Evolutionary conservation across 2,329 filamentous ascomycete species (phyloP), one percentile per base, ranked within the genome.

Genomic region (Colletotrichum sp.): DNA sequence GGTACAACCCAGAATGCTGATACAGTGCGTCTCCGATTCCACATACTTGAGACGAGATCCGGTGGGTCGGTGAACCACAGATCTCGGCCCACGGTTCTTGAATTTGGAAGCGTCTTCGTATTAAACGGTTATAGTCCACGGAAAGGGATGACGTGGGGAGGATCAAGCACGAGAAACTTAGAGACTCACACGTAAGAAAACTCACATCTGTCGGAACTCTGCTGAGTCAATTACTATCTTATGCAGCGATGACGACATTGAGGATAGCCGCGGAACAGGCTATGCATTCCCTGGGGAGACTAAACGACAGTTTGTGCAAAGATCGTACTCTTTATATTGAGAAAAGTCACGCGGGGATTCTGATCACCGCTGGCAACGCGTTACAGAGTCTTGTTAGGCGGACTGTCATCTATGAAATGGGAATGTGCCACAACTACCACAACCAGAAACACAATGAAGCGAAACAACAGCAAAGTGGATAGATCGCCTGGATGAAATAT

Each of bases 91-190:
- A 6, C 8, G 16, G 39, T n/a, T 44, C 39, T 44, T 44, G 18
- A n/a, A n/a, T 44, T 44, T 18, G 5, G 9, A 12, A 10, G 16
- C 1, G 18, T 44, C 18, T 44, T 44, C 18, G 18, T 44, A 44
- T 44, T n/a, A 0, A 3, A 44, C 3, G 18, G 18, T 3, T 1
- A 10, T 44, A 44, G 18, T 44, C 18, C 3, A n/a, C 39, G 18
- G 9, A 10, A n/a, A 44, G 39, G 39, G 39, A n/a, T 10, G 9
- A n/a, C 2, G 5, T n/a, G 18, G 18, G 39, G 0, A n/a, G 39
- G 0, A n/a, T 44, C 8, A 44, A 44, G 18, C 39, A 44, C 0
- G 9, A 18, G 39, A 0, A 18, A 44, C 39, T n/a, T n/a, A 0
- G 1, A 18, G 16, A 44, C 8, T 18, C 36, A 44, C 16, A 18